Evolutionary conservation across 441 rosid species (phyloP), one percentile per base, ranked within the genome.

Genomic region (Syzygium malaccense): DNA sequence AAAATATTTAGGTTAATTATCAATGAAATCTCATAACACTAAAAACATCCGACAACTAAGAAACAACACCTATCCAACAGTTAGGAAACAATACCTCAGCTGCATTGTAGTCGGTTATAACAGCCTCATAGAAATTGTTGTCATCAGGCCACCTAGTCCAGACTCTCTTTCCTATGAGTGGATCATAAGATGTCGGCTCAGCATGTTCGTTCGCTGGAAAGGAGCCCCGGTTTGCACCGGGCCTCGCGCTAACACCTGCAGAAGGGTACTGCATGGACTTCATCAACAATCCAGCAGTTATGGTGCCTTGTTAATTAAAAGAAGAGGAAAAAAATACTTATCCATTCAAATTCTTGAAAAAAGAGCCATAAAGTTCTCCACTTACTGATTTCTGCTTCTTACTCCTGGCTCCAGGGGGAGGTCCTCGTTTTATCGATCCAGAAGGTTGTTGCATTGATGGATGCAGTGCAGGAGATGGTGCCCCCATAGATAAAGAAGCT

Each of bases 311-410:
- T 51, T 32, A 55, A 85, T 23, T 14, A 20, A 33, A 28, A 32
- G 32, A 55, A 85, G 87, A 56, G n/a, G 48, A 56, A 85, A 85
- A 28, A 56, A 33, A 20, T 55, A 13, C 66, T 75, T 23, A 41
- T 75, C 83, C 41, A 23, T 75, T 75, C n/a, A 14, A 75, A 75
- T 75, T 37, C 83, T 75, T 41, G 51, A 55, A 33, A 23, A 55
- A 51, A 32, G 60, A 85, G 68, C 53, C 64, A 37, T 18, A 18
- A 85, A 53, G 25, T n/a, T 14, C 37, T 28, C 41, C 87, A 95
- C 99, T 93, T 94, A 98, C 99, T 58, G 99, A 87, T 94, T 98
- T 97, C 71, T 96, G 93, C 94, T 95, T 98, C 95, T 98, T 97
- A 94, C 92, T 93, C 92, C 88, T 96, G 79, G 97, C 90, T 85